Percentiles rank a stretch among this genome's conserved stretches.
phyloP scores from a whole-genome alignment of 352 stramenopile species.

The Phytophthora fragariae region DNA sequence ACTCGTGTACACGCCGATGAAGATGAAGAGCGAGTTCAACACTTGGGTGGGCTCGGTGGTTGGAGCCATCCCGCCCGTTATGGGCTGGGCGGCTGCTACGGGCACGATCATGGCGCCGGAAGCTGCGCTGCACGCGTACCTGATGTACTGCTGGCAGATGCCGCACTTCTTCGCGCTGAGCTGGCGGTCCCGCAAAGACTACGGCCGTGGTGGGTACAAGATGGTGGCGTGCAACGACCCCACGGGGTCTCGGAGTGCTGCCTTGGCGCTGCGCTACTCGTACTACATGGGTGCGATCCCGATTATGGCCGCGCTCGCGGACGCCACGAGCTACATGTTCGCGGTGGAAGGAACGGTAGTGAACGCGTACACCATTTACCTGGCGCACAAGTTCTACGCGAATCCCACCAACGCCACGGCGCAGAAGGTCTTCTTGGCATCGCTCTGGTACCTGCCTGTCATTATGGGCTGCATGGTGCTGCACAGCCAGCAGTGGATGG shows the following conservation, averaged over 20 bases:
- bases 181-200: constrained; percentile 96
- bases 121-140: constrained; percentile 77
- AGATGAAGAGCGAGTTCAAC: constrained; percentile 97
- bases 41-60: constrained; percentile 99
- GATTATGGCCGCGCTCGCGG: constrained; percentile 90
- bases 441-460: constrained; percentile 98
- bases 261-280: constrained; percentile 95
- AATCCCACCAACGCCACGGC: constrained; percentile 96
- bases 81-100: constrained; percentile 98
- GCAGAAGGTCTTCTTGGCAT: constrained; percentile 97
- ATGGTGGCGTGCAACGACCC: constrained; percentile 96
- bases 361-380: constrained; percentile 96
- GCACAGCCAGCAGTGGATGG: constrained; percentile 94
- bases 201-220: constrained; percentile 92
- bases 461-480: constrained; percentile 98
- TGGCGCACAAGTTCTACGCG: constrained; percentile 95
- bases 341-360: constrained; percentile 95
- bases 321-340: constrained; percentile 99
- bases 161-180: constrained; percentile 99
- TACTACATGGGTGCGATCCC: constrained; percentile 95
- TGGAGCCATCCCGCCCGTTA: constrained; percentile 98
- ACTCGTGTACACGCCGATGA: constrained; percentile 99
- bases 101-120: constrained; percentile 80
- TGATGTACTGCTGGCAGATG: constrained; percentile 99
- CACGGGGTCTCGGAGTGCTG: constrained; percentile 92